Evolutionary conservation across 106 monocot species (phyloP), one percentile per base, ranked within the genome.

Genomic region (Dioscorea dumetorum): DNA sequence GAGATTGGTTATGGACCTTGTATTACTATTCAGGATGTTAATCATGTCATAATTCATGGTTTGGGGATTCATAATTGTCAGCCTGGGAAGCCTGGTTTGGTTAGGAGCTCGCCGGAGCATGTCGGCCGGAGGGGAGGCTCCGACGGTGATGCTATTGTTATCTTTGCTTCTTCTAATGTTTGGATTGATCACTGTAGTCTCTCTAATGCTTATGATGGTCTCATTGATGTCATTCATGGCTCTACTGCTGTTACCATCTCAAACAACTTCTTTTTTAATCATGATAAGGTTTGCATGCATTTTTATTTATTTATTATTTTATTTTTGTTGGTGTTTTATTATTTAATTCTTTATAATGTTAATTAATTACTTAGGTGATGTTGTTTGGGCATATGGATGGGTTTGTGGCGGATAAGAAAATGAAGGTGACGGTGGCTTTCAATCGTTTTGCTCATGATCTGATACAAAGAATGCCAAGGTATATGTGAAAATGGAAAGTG

Each of bases 401-500:
- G 0, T 77, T 74, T 49, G 22, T 48, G 0, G 74, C 61, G 0
- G 86, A 87, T 41, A 70, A 70, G 73, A 48, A 17, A 0, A 87
- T 87, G 86, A 79, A 72, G 70, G 86, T 87, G 15, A 87, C 82
- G 18, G 73, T 87, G 0, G 83, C 69, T 4, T 87, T 82, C 70
- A 87, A 83, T 64, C 72, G 28, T 23, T 87, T 87, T 48, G 79
- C 80, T 1, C 24, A 67, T 19, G 74, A 66, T 19, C 50, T 77
- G 49, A 69, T 83, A 22, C 83, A 87, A 58, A 79, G 87, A 48
- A 87, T 87, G 87, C 87, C 87, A 12, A 67, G 87, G 83, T 82
- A 28, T 41, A 41, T 41, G 6, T 41, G 28, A 28, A 28, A 41
- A 8, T 41, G 41, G 10, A 41, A 41, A 41, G 41, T 1, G 28